Evolutionary conservation across 2,329 filamentous ascomycete species (phyloP), one percentile per base, ranked within the genome.

Genomic region (Pseudocercospora cruenta): DNA sequence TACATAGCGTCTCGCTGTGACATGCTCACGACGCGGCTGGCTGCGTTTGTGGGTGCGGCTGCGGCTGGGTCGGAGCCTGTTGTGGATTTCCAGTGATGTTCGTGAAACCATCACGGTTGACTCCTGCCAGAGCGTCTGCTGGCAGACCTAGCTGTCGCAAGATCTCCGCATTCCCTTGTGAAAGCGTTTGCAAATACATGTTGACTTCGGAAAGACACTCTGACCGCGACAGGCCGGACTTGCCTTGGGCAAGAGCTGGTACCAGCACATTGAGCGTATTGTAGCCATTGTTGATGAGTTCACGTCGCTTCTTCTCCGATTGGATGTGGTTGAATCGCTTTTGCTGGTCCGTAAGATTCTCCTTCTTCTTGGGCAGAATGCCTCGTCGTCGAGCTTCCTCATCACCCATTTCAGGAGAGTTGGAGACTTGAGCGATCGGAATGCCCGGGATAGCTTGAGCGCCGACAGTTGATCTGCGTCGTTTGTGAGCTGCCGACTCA

Each of bases 251-350:
- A 60, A 96, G 84, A 0, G 91, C 92, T 0, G 93, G 93, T 0
- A 96, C 92, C 33, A 96, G 84, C 62, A 89, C 86, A 16, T 91
- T 91, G 24, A 97, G 85, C 33, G 89, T 86, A 78, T 96, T 92
- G 77, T 96, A 96, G 63, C 91, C 92, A 66, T 92, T 89, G 54
- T 93, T 86, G 71, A 97, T 96, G 16, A 90, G 91, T 65, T 88
- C 86, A 53, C 89, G 87, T 33, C 89, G 87, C 79, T 90, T 88
- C 74, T 87, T 85, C 76, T 88, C 86, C 4, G 88, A 90, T 26
- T 87, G 86, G 71, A 91, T 91, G 79, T 91, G 90, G 75, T 92
- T 91, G 73, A 86, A 86, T 76, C 91, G 91, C 83, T 91, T 91
- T 75, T 91, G 88, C 67, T 87, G 83, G 71, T 91, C 88, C 1